Evolutionary conservation across 2,329 filamentous ascomycete species (phyloP).

Genomic region (Botrytis deweyae): DNA sequence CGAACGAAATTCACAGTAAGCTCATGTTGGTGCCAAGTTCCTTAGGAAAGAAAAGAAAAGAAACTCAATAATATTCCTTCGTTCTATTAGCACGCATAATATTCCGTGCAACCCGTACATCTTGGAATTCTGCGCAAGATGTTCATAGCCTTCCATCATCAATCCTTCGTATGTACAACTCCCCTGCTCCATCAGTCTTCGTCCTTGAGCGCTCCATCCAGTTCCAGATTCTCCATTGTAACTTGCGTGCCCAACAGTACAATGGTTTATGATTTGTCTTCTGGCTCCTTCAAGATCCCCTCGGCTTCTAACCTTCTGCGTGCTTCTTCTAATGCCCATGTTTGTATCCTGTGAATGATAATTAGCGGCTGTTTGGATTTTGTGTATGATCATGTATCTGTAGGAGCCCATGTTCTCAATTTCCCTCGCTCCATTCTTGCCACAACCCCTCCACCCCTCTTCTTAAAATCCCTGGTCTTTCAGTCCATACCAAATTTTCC

Average conservation of each 20-base stretch:
- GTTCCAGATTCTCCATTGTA: background rate
- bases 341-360: slow-evolving; percentile 75
- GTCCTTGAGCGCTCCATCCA: background rate
- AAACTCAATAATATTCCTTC: slow-evolving; percentile 16
- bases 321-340: slow-evolving; percentile 97
- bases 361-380: background rate
- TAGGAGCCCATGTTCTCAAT: background rate
- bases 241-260: background rate
- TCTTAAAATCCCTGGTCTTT: background rate
- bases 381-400: background rate
- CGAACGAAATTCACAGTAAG: background rate
- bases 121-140: slow-evolving; percentile 3
- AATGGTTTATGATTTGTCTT: slow-evolving; percentile 38
- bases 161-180: slow-evolving; percentile 26
- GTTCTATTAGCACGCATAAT: slow-evolving; percentile 15
- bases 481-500: slow-evolving; percentile 1
- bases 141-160: background rate
- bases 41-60: slow-evolving; percentile 3
- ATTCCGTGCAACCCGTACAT: slow-evolving; percentile 17
- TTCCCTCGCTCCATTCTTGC: background rate
- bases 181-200: background rate
- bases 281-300: slow-evolving; percentile 83
- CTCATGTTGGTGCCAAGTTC: background rate
- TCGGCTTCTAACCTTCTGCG: slow-evolving; percentile 92
- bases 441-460: slow-evolving; percentile 13